Base-by-base conservation (phyloP, 2,329 filamentous ascomycete species). In the Neophaeococcomyces mojaviensis region DNA sequence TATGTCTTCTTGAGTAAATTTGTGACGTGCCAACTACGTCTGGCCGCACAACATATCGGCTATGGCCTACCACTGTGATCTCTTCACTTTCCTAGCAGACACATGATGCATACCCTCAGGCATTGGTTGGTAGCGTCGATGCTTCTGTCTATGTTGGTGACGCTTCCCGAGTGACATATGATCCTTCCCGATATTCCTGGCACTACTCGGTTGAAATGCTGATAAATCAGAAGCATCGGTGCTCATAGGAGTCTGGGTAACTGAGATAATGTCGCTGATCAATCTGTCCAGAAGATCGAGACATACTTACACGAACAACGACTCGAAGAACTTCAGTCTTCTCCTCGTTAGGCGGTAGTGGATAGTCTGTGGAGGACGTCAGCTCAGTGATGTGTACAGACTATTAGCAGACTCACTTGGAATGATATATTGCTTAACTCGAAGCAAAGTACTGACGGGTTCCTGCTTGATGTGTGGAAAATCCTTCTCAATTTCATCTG, bases 351-450 rank as follows among this genome's bases (percentile, higher is more conserved):
- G 80, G 80, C 7, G 81, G 81, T 4, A 85, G 68, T 1, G 78
- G 74, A 59, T 85, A 85, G 66, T 84, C 69, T 72, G 44, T 36
- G 26, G 36, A 22, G 31, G 20, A 15, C 36, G 20, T 16, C 26
- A 41, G 39, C 3, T 39, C 15, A 39, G 8, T 28, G 3, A 20
- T 19, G 4, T 8, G 7, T 22, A 26, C 10, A 20, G 24, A 13
- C 9, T 6, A 8, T 44, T n/a, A n/a, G 30, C 20, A 31, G 35
- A 32, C 24, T 33, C 5, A 9, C 60, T 84, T 18, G 81, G 81
- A 47, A 85, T 79, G 49, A 85, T 84, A 67, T 83, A 85, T 62
- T 84, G 79, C 58, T 80, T 80, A 3, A 77, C 76, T 12, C 81
- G 71, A 46, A 84, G 63, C 33, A 85, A 63, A 15, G 81, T 77